These are phyloP conservation scores for Xylaria sp. DNA, from an alignment of 2,329 filamentous ascomycete genomes.

Conservation along the genomic window DNA sequence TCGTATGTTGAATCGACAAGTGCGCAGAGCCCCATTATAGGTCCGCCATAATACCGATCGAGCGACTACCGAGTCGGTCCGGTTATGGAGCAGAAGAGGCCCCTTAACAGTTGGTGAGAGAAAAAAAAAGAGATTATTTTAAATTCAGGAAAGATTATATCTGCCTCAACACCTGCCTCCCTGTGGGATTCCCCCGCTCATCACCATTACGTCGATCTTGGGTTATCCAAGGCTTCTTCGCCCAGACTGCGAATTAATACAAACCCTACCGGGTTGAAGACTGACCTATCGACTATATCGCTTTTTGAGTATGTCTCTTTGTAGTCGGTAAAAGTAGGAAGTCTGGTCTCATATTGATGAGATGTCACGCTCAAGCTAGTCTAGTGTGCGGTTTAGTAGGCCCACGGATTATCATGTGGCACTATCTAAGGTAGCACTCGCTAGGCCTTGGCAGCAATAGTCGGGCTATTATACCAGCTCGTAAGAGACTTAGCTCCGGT, in stretches of 20 bases:
- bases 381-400: not conserved
- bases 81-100: constrained; percentile 47
- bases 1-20: constrained; percentile 20
- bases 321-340: not conserved
- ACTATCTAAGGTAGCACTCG: not conserved
- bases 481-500: not conserved
- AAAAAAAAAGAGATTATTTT: not conserved
- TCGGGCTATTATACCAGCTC: not conserved
- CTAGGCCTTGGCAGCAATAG: not conserved
- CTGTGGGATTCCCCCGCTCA: not conserved
- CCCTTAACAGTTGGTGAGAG: constrained; percentile 29
- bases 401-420: not conserved
- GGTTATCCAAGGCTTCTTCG: not conserved
- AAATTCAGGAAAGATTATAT: not conserved
- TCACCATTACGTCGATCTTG: not conserved
- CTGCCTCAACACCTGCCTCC: not conserved
- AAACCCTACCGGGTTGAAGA: not conserved
- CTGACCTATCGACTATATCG: not conserved
- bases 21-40: constrained; percentile 33
- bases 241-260: not conserved
- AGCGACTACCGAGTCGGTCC: constrained; percentile 48
- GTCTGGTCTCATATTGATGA: not conserved
- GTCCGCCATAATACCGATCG: constrained; percentile 35
- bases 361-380: constrained; percentile 3
- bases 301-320: not conserved